Base-by-base conservation (phyloP, 495 filamentous ascomycete species). In the Aspergillus nidulans region DNA sequence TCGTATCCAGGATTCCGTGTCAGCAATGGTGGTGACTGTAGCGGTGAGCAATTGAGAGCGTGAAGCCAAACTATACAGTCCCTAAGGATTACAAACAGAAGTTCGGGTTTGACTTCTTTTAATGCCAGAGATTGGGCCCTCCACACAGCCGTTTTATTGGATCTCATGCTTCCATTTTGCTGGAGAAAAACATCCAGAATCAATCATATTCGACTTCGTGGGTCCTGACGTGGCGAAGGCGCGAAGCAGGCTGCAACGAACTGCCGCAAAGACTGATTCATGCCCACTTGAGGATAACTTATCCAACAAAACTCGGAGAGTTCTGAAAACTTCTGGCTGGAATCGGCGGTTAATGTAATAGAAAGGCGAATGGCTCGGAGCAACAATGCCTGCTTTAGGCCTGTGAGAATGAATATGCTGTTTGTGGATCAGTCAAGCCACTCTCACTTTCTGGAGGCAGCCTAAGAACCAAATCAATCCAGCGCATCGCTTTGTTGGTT, bases 191-290 rank as follows among this genome's bases (percentile, higher is more conserved):
- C 8, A n/a, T 16, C 13, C 12, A 41, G 36, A 52, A 52, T 34
- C 30, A 34, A 34, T 26, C n/a, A 30, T 10, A 21, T 19, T 44
- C 44, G 15, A 45, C 42, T 28, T 34, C 28, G 44, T 49, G 53
- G 53, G 45, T 18, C 20, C 38, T 56, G 45, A 56, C 53, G 53
- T 56, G 53, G 53, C 53, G 36, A 49, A 49, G 4, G 30, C 15
- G 10, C 30, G 15, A 34, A 34, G 30, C 9, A 28, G 26, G n/a
- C n/a, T n/a, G 43, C 26, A 30, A 10, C 26, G 26, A 30, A 30
- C 26, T 4, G 21, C 45, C 7, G 30, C 28, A 26, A 38, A 56
- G 24, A 38, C 30, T 47, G 38, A 49, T 49, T 44, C 32, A 38
- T 49, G 19, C 30, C 47, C 36, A 23, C 28, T 49, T 34, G 38